Evolutionary conservation across 2,329 filamentous ascomycete species (phyloP), one percentile per base, ranked within the genome.

Genomic region (Ascochyta rabiei): DNA sequence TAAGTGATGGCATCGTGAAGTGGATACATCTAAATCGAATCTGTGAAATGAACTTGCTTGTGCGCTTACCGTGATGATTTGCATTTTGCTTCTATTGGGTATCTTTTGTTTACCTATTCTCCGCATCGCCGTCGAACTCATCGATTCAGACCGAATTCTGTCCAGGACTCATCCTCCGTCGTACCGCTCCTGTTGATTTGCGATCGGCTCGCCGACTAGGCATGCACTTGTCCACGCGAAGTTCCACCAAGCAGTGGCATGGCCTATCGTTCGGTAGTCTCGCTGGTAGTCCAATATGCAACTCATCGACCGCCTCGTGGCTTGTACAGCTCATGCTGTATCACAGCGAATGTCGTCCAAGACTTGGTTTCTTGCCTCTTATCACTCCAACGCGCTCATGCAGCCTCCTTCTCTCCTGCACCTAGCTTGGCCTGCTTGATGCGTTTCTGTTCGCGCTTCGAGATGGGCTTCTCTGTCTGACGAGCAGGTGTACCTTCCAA

Each of bases 371-470:
- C 9, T 23, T 13, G 2, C 19, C 6, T 23, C 2, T 39, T 4
- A 4, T 23, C 28, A 4, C 4, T 12, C 5, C 13, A 2, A 15
- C 12, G 10, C 13, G 28, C 12, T 40, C 38, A 40, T 4, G 21
- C 21, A 26, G 37, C 18, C 9, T 24, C 37, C 10, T 26, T 24
- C n/a, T 33, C 45, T 30, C 54, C 53, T 12, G 54, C 53, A 4
- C 60, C 62, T 30, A 57, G 26, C 41, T 63, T 64, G 9, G 63
- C 58, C 48, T 68, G 68, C 49, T 71, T 74, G 35, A 68, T 68
- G 39, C 63, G 62, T 53, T 73, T 72, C 59, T 68, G 64, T 43
- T 75, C 69, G 30, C 67, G 63, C 49, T 75, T 75, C 9, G 72
- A 75, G 16, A 68, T 50, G 3, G 58, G 56, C 48, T 68, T 67